Conservation (phyloP, 2,329 filamentous ascomycete genomes). For the Aureobasidium namibiae region DNA sequence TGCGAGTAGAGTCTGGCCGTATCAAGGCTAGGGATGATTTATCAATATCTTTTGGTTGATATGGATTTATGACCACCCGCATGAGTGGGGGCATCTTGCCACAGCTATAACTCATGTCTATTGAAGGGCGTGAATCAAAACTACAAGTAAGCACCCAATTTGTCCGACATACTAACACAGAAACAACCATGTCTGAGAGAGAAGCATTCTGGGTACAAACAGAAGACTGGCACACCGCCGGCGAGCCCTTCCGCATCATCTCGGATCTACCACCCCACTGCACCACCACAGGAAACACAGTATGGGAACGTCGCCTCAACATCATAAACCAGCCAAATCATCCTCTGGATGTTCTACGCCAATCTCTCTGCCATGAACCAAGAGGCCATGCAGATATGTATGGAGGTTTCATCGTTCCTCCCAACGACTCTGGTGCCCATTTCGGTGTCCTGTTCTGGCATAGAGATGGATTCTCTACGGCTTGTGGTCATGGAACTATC, state of each 20-base stretch:
- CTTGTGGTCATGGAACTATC: constrained; percentile 46
- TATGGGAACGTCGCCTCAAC: constrained; percentile 32
- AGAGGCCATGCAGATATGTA: constrained; percentile 46
- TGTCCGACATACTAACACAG: no score
- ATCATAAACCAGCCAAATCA: constrained; percentile 19
- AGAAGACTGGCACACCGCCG: constrained; percentile 35
- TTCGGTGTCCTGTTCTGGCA: constrained; percentile 42
- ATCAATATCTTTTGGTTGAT: neutral
- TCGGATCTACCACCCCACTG: constrained; percentile 24
- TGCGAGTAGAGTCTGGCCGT: neutral
- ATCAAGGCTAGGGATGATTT: neutral
- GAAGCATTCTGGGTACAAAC: constrained; percentile 9
- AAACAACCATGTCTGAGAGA: neutral
- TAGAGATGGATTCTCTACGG: constrained; percentile 42
- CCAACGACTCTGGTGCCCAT: constrained; percentile 39
- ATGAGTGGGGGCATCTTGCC: neutral
- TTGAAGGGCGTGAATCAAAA: neutral
- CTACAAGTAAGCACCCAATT: neutral
- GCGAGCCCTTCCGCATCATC: constrained; percentile 43
- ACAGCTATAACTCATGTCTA: neutral
- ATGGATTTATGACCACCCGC: neutral
- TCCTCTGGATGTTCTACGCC: constrained; percentile 26
- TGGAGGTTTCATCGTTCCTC: constrained; percentile 36
- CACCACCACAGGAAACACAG: constrained; percentile 33
- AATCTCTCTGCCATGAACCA: constrained; percentile 38